Evolutionary conservation across 139 green algal species (phyloP), one percentile per base, ranked within the genome.

Genomic region (Chlorella vulgaris): DNA sequence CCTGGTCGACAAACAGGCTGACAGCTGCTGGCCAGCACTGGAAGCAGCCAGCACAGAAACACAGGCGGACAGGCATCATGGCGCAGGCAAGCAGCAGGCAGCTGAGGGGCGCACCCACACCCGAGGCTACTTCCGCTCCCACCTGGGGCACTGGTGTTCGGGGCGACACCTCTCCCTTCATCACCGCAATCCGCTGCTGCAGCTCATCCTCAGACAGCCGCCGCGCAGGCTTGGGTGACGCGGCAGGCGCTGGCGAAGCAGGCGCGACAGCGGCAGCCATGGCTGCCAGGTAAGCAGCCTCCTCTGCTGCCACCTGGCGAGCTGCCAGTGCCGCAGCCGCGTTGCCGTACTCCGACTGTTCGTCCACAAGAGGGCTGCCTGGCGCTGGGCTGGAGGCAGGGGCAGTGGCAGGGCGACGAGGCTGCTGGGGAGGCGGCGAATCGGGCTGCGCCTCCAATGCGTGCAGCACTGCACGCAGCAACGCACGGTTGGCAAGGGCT

Each of bases 101-200:
- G 28, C 60, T 35, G 60, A 67, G n/a, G 60, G 24, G n/a, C 7
- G 22, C 60, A 36, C 15, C 63, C 26, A 8, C 33, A 47, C 13
- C 29, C n/a, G n/a, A n/a, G n/a, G n/a, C n/a, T n/a, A n/a, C n/a
- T n/a, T n/a, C n/a, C 2, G 40, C 31, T 8, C 61, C 61, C 26
- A 77, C 69, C 53, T 55, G 68, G 6, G 40, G 62, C 33, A 60
- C 65, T 4, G 67, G 67, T 1, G 62, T 35, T 19, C 39, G 58
- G 0, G 70, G 51, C 8, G 51, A 53, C 63, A 50, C 50, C 50
- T 76, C 55, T 5, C 81, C 81, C 65, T 85, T 85, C 58, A 85
- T 74, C 58, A 75, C 69, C 0, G 81, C 81, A 8, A 85, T 81
- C 36, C 71, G 71, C 53, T 78, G 81, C 81, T 85, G 81, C 50